These are phyloP conservation scores for Tephrocybe sp. DNA, from an alignment of 768 basidiomycete genomes.

Conservation along the genomic window DNA sequence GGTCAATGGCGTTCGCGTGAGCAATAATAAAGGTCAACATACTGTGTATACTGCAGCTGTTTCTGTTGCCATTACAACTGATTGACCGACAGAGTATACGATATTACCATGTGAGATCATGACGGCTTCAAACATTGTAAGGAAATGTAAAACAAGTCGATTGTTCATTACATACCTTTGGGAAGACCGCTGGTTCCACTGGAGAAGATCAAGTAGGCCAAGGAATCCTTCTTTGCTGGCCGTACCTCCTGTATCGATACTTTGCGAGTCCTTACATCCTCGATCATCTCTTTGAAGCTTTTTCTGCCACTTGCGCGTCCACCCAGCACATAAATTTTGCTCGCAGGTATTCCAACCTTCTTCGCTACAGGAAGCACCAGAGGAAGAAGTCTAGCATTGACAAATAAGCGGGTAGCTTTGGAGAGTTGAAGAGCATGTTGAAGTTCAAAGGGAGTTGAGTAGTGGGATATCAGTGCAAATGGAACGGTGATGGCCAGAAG, in stretches of 20 bases:
- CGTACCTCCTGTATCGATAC: constrained; percentile 1
- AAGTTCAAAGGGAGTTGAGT: constrained; percentile 56
- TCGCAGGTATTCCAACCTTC: constrained; percentile 29
- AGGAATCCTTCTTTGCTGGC: constrained; percentile 15
- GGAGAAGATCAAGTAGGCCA: constrained; percentile 22
- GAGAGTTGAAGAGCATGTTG: constrained; percentile 46
- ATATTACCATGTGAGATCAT: constrained; percentile 73
- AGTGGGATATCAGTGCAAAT: constrained; percentile 49
- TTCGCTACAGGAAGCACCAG: constrained; percentile 37
- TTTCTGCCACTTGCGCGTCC: constrained; percentile 36
- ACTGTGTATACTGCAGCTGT: constrained; percentile 36
- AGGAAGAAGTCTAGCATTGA: constrained; percentile 41
- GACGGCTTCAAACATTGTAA: constrained; percentile 41
- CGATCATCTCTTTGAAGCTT: constrained; percentile 42
- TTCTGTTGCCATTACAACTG: constrained; percentile 26
- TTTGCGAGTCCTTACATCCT: constrained; percentile 23
- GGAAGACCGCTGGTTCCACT: constrained; percentile 23
- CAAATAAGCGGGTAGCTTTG: constrained; percentile 50
- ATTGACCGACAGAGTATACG: constrained; percentile 40
- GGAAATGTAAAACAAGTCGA: constrained; percentile 14
- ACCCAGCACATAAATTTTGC: constrained; percentile 47
- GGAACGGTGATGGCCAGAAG: constrained; percentile 48
- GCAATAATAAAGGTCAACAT: constrained; percentile 12
- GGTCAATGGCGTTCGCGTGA: background rate
- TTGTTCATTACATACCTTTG: constrained; percentile 14